phyloP scores from a whole-genome alignment of 345 rosid genomes.

The Eucalyptus globulus region DNA sequence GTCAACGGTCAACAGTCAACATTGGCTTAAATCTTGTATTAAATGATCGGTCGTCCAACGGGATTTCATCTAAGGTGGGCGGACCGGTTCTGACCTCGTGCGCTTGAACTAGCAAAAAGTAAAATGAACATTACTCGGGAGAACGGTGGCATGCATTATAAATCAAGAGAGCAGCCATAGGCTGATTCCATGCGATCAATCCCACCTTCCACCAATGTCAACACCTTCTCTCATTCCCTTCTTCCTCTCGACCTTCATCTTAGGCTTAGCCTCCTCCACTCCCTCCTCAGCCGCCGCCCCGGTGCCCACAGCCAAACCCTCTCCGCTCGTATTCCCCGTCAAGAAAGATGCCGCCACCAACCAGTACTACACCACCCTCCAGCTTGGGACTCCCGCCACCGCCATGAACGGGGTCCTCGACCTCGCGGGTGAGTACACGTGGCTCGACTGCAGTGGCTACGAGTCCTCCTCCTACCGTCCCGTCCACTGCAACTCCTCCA shows the following conservation, averaged over 20 bases:
- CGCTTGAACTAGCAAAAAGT: background rate
- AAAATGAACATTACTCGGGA: background rate
- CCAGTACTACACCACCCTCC: constrained; percentile 28
- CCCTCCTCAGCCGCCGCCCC: background rate
- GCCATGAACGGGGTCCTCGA: constrained; percentile 4
- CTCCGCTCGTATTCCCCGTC: constrained; percentile 16
- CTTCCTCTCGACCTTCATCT: background rate
- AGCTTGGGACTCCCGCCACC: constrained; percentile 6
- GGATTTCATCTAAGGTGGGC: background rate
- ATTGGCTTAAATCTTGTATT: background rate
- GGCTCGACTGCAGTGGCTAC: constrained; percentile 28
- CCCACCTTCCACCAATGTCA: background rate
- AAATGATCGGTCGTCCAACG: background rate
- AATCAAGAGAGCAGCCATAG: background rate
- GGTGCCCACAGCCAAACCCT: background rate
- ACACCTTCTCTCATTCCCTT: background rate
- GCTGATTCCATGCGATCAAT: background rate
- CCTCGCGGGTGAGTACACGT: constrained; percentile 18
- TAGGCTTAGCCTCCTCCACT: background rate
- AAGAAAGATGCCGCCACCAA: constrained; percentile 17
- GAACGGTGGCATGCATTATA: background rate
- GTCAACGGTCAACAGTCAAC: background rate
- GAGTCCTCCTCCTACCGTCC: constrained; percentile 22
- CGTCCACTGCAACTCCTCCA: constrained; percentile 7
- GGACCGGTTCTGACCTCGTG: background rate